Percentiles rank a stretch among this genome's conserved stretches.
Evolutionary conservation across 805 yeast genomes (phyloP).

Genomic region (Millerozyma acaciae): DNA sequence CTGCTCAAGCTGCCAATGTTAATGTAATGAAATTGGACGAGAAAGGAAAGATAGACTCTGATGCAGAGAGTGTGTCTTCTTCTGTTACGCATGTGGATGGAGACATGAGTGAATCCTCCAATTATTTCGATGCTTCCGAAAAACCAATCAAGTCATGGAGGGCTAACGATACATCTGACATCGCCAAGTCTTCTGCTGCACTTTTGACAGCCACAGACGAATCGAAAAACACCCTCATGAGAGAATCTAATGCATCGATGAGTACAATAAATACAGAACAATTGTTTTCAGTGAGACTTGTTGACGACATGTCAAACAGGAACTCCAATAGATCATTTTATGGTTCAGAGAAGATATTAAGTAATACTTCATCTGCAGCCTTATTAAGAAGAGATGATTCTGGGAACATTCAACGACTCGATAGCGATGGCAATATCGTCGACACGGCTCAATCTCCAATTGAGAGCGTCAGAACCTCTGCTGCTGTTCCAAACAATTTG

Average conservation of each 20-base stretch:
- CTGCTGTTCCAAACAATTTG: slow-evolving; percentile 25
- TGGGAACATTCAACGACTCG: slow-evolving; percentile 40
- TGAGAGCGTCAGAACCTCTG: slow-evolving; percentile 14
- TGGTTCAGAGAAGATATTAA: slow-evolving; percentile 17
- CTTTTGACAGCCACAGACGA: slow-evolving; percentile 1
- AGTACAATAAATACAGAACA: slow-evolving; percentile 87
- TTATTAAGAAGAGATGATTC: slow-evolving; percentile 24
- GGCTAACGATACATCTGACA: slow-evolving; percentile 33
- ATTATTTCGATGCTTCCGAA: slow-evolving; percentile 33
- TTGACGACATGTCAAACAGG: slow-evolving; percentile 47
- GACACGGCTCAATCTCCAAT: slow-evolving; percentile 11
- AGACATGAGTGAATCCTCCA: slow-evolving; percentile 18
- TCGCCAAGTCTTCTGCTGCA: slow-evolving; percentile 10
- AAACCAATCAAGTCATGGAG: slow-evolving; percentile 42
- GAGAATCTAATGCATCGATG: slow-evolving; percentile 66
- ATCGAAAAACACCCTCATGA: slow-evolving; percentile 43
- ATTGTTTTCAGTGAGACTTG: slow-evolving; percentile 72
- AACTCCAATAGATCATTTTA: slow-evolving; percentile 26
- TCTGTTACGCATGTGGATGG: slow-evolving; percentile 53
- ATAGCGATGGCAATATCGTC: slow-evolving; percentile 43
- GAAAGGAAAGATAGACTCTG: slow-evolving; percentile 20
- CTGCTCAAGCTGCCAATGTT: slow-evolving; percentile 44
- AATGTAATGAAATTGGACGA: slow-evolving; percentile 52
- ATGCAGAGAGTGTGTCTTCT: slow-evolving; percentile 37
- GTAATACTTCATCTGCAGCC: slow-evolving; percentile 23